Evolutionary conservation across 768 basidiomycete genomes (phyloP).

Genomic region (Coprinopsis marcescibilis): DNA sequence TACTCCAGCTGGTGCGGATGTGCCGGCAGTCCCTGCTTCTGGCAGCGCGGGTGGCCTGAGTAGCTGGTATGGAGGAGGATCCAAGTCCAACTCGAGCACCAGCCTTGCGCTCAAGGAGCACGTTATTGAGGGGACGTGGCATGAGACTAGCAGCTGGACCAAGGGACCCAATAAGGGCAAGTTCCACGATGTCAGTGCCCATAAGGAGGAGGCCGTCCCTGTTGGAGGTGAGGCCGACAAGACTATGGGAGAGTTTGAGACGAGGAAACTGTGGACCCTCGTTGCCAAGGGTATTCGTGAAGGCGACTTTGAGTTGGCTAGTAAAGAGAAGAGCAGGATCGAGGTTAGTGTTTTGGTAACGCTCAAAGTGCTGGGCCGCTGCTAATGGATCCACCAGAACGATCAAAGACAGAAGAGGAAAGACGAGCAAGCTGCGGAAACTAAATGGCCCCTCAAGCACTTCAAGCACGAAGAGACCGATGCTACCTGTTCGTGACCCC

Average conservation of each 20-base stretch:
- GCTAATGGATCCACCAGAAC: slow-evolving; percentile 46
- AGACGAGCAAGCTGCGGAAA: slow-evolving; percentile 71
- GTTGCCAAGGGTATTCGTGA: slow-evolving; percentile 90
- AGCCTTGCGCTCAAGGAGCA: slow-evolving; percentile 29
- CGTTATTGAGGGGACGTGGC: slow-evolving; percentile 79
- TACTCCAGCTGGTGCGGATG: slow-evolving; percentile 34
- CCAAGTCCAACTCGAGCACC: slow-evolving; percentile 3
- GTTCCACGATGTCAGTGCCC: slow-evolving; percentile 70
- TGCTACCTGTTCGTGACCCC: slow-evolving; percentile 53
- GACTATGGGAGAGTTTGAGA: slow-evolving; percentile 80
- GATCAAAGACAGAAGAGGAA: slow-evolving; percentile 85
- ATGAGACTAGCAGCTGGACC: slow-evolving; percentile 52
- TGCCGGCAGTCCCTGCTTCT: neutral
- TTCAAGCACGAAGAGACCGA: slow-evolving; percentile 70
- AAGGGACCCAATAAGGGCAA: slow-evolving; percentile 29
- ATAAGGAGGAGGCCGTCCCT: slow-evolving; percentile 62
- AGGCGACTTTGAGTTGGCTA: slow-evolving; percentile 90
- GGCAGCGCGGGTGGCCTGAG: neutral
- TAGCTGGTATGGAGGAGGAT: neutral
- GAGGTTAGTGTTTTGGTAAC: slow-evolving; percentile 52
- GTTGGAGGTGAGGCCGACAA: slow-evolving; percentile 47
- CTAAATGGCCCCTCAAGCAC: slow-evolving; percentile 70
- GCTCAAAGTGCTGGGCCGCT: neutral
- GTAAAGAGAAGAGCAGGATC: slow-evolving; percentile 81
- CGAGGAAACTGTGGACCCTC: slow-evolving; percentile 72